Evolutionary conservation across 306 rosid species (phyloP), one percentile per base, ranked within the genome.

Genomic region (Gillenia trifoliata): DNA sequence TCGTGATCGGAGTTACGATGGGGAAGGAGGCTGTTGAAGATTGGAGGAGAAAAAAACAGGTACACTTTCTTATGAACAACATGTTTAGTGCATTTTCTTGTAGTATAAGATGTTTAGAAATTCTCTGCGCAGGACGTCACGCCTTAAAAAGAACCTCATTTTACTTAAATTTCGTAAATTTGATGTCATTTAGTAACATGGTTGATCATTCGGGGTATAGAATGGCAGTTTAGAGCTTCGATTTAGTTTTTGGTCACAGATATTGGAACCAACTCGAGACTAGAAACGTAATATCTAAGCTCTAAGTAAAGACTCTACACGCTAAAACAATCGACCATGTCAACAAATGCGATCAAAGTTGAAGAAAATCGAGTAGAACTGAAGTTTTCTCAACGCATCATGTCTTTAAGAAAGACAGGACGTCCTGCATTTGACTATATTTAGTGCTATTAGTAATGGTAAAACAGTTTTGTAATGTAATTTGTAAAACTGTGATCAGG

Each of bases 1-100:
- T 88, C 59, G 99, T 95, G 55, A 84, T 95, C 68, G 98, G 93
- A 68, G 90, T 82, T 68, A 81, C 99, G n/a, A 95, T 95, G 99
- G 93, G 59, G 25, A 95, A 95, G 79, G 99, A 95, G 82, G 77
- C 85, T 29, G 22, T 90, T 70, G 99, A 95, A 66, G 99, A 95
- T 84, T 92, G 90, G 88, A 79, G 80, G 78, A 68, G 99, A n/a
- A 89, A 85, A 78, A 70, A 84, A 67, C 99, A 95, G 98, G 99
- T 95, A 91, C 57, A 68, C 12, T 75, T 65, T 41, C n/a, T 25
- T 6, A 0, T 64, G 20, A 6, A 9, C n/a, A 22, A 31, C 22
- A 10, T 65, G 4, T 16, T 9, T 64, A 40, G 2, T 47, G 41
- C 41, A 75, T 20, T 47, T 68, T 67, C 3, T 34, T 66, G 57